Evolutionary conservation across 768 basidiomycete species (phyloP).

Genomic region (Suillus lakei): DNA sequence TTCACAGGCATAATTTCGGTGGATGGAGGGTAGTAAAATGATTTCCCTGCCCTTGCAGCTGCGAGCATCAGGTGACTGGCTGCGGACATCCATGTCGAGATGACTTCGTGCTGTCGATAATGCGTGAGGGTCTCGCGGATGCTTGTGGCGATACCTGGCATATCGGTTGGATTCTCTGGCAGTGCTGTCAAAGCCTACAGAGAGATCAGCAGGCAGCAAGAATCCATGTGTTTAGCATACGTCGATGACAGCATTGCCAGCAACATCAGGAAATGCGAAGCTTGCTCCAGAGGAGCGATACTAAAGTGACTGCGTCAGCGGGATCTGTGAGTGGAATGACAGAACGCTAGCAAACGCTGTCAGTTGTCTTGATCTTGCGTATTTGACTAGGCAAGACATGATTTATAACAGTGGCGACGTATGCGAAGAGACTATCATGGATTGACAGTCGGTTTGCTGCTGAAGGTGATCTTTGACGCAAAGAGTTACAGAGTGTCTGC

Average conservation of each 20-base stretch:
- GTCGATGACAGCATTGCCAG: slow-evolving; percentile 26
- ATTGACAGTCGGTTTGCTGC: slow-evolving; percentile 16
- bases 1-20: slow-evolving; percentile 21
- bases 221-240: slow-evolving; percentile 14
- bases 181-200: slow-evolving; percentile 18
- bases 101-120: slow-evolving; percentile 19
- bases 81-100: slow-evolving; percentile 22
- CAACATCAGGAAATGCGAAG: slow-evolving; percentile 23
- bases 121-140: slow-evolving; percentile 21
- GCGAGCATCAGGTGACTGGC: slow-evolving; percentile 25
- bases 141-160: slow-evolving; percentile 20
- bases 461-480: slow-evolving; percentile 3
- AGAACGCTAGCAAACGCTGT: slow-evolving; percentile 24
- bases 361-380: slow-evolving; percentile 28
- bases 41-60: slow-evolving; percentile 19
- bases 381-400: slow-evolving; percentile 16
- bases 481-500: slow-evolving; percentile 18
- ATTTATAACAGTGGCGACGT: slow-evolving; percentile 29
- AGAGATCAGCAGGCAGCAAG: not conserved
- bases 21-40: slow-evolving; percentile 14
- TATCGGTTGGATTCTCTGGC: slow-evolving; percentile 14
- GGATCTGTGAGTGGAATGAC: not conserved
- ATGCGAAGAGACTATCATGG: slow-evolving; percentile 37
- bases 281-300: slow-evolving; percentile 21
- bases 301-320: slow-evolving; percentile 13